Conservation (phyloP, 176 grass and related monocot species). For the Paspalum vaginatum region DNA sequence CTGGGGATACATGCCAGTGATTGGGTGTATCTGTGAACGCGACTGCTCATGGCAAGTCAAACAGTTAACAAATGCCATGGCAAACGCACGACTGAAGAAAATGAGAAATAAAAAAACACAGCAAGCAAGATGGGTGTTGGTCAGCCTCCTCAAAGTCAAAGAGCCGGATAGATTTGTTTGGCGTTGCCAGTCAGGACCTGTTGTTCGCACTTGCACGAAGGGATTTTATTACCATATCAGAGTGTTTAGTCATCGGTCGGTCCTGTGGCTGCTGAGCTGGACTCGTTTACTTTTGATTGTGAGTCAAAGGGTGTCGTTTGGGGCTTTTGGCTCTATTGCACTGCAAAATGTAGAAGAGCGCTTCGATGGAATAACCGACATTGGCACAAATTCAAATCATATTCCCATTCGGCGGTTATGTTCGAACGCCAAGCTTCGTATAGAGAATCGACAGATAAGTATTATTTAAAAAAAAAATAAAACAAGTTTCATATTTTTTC, state of each 20-base stretch:
- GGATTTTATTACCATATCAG: background rate
- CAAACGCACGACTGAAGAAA: background rate
- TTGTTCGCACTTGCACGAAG: conserved; percentile 5
- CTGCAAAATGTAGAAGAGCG: too few relatives aligned
- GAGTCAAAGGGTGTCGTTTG: too few relatives aligned
- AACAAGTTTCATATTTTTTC: too few relatives aligned
- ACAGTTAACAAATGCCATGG: conserved; percentile 32
- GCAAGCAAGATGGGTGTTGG: background rate
- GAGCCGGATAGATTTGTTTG: background rate
- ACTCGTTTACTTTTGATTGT: too few relatives aligned
- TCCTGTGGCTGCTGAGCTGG: background rate
- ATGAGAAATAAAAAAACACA: background rate
- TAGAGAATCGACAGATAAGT: too few relatives aligned
- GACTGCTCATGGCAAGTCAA: conserved; percentile 35
- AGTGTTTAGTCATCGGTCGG: conserved; percentile 20
- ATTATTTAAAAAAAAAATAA: too few relatives aligned
- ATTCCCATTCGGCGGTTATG: too few relatives aligned
- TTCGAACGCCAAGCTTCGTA: too few relatives aligned
- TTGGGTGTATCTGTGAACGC: background rate
- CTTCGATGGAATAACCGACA: too few relatives aligned
- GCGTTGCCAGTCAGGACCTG: conserved; percentile 4
- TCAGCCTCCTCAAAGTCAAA: conserved; percentile 10
- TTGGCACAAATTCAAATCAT: too few relatives aligned
- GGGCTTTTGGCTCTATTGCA: too few relatives aligned
- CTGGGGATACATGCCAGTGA: background rate